Evolutionary conservation across 176 grass and related monocot genomes (phyloP), one percentile per base, ranked within the genome.

Genomic region (Paspalum notatum): DNA sequence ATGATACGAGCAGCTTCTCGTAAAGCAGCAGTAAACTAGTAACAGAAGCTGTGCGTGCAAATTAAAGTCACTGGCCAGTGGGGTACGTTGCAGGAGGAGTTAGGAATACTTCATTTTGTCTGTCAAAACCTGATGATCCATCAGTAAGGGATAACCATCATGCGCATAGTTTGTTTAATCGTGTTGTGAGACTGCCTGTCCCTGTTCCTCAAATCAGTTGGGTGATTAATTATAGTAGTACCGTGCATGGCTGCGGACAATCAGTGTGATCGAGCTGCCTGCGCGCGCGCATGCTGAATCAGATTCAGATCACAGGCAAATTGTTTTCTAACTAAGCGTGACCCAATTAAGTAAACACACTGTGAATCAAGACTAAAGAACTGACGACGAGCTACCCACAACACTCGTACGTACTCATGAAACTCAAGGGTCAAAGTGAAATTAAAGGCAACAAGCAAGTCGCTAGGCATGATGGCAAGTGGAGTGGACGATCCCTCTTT

Each of bases 401-500:
- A 32, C 32, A 32, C 32, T 2, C 32, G 32, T 32, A 32, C 32
- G 32, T 32, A 32, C 32, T 32, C 32, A 14, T 80, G 63, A 68
- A 43, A 68, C n/a, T 43, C 8, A 55, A 47, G 51, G 48, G 55
- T 57, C 48, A 85, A 84, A 56, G 9, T 14, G 22, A 55, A 58
- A 82, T 46, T 13, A 18, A 68, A 75, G 13, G 12, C 9, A 53
- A 40, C 77, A 72, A n/a, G 53, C 37, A 39, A 61, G 58, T 61
- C 58, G 44, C 55, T 54, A 54, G 69, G 64, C 44, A 55, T 64
- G 60, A 57, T 60, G 77, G 76, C 87, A 57, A 89, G 82, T 85
- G 82, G 54, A 85, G 70, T 76, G 76, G 77, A 76, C 39, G 45
- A 71, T 80, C 64, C 48, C 75, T 78, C 64, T 76, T 76, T 72